Evolutionary conservation across 495 filamentous ascomycete species (phyloP).

Genomic region (Tricharina praecox): DNA sequence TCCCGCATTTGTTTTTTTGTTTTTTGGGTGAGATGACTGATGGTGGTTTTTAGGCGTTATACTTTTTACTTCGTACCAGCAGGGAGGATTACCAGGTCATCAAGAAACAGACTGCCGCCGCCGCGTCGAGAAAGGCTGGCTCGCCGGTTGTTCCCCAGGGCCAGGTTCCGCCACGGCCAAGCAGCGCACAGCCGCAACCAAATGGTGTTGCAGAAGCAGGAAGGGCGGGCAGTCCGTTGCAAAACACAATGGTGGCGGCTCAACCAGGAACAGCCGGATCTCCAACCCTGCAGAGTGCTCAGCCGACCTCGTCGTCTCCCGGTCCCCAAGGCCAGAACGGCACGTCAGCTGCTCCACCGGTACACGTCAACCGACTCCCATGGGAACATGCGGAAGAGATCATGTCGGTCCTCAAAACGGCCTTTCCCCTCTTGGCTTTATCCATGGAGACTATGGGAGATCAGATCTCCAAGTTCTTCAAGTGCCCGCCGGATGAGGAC

Average conservation of each 20-base stretch:
- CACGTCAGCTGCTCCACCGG: conserved; percentile 24
- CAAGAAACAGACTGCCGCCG: conserved; percentile 44
- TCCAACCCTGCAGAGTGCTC: conserved; percentile 22
- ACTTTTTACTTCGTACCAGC: conserved; percentile 82
- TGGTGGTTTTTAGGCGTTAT: conserved; percentile 40
- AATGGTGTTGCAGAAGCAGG: conserved; percentile 16
- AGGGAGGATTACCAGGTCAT: conserved; percentile 87
- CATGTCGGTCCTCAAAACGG: conserved; percentile 81
- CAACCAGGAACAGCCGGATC: conserved; percentile 23
- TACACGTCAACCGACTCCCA: conserved; percentile 48
- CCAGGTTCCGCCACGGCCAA: conserved; percentile 27
- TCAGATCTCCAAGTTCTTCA: conserved; percentile 95
- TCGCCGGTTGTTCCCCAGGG: conserved; percentile 15
- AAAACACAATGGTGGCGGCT: conserved; percentile 12
- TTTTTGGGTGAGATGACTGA: conserved; percentile 9
- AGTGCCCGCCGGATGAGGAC: conserved; percentile 94
- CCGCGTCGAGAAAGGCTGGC: conserved; percentile 17
- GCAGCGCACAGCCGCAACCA: conserved; percentile 24
- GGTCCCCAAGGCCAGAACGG: conserved; percentile 28
- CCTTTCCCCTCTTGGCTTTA: conserved; percentile 82
- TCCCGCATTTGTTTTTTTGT: conserved; percentile 2
- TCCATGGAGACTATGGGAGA: conserved; percentile 99
- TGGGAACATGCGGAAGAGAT: conserved; percentile 97
- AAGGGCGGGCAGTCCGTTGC: conserved; percentile 24
- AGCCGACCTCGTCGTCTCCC: conserved; percentile 28